phyloP scores from a whole-genome alignment of 169 alveolate genomes.

The Eimeria maxima region DNA sequence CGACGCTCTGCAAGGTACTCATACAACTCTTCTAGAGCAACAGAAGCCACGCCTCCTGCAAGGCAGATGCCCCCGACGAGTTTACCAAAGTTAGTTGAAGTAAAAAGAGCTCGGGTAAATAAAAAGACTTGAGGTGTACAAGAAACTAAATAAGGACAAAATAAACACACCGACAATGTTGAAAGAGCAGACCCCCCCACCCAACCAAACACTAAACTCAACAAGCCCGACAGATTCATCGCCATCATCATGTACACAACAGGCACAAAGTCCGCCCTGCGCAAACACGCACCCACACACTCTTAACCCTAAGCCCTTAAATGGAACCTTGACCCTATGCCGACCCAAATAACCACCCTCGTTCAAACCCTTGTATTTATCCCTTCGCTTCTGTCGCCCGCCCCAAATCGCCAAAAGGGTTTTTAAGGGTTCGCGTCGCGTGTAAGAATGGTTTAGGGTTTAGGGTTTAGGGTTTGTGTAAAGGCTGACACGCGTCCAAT shows the following conservation, averaged over 20 bases:
- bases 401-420: too few species aligned
- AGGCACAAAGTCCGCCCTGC: not conserved
- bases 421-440: too few species aligned
- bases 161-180: constrained; percentile 36
- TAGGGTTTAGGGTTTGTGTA: constrained; percentile 34
- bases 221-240: not conserved
- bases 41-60: constrained; percentile 73
- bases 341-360: too few species aligned
- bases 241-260: constrained; percentile 14
- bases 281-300: not conserved
- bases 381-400: not conserved
- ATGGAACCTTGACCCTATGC: too few species aligned
- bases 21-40: constrained; percentile 17
- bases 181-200: not conserved
- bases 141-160: constrained; percentile 54
- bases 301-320: constrained; percentile 28
- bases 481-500: constrained; percentile 69
- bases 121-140: constrained; percentile 77
- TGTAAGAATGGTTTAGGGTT: constrained; percentile 1
- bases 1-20: constrained; percentile 25
- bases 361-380: not conserved
- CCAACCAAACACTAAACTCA: constrained; percentile 24
- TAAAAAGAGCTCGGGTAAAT: constrained; percentile 47
- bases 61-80: constrained; percentile 68
- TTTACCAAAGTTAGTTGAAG: constrained; percentile 76